A percentile compares a stretch with the other conserved stretches of the same genome.
Evolutionary conservation across 2,329 filamentous ascomycete species (phyloP).

Genomic region (Escovopsis sp.): DNA sequence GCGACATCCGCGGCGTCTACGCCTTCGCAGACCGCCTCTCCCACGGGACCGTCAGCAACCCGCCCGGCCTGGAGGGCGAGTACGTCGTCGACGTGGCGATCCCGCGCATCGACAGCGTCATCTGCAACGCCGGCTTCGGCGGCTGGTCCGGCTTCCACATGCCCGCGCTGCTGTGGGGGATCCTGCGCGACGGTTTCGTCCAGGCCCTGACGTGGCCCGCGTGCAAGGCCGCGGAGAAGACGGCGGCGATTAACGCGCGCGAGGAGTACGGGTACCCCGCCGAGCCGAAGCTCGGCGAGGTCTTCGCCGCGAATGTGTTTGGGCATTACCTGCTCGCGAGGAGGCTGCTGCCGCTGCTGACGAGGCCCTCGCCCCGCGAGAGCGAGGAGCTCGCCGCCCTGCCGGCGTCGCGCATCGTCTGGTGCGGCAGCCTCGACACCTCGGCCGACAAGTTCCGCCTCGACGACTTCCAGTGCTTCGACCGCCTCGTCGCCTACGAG

Average conservation of each 20-base stretch:
- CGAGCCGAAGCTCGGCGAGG: constrained; percentile 51
- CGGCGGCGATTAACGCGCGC: constrained; percentile 29
- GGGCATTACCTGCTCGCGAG: constrained; percentile 87
- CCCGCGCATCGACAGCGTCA: constrained; percentile 59
- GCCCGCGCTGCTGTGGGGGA: constrained; percentile 35
- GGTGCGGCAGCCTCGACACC: constrained; percentile 74
- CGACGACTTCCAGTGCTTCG: constrained; percentile 63
- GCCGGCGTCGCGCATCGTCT: constrained; percentile 55
- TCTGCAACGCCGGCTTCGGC: constrained; percentile 81
- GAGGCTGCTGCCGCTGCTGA: constrained; percentile 61
- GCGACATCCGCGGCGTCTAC: constrained; percentile 37
- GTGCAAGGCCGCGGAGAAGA: no score
- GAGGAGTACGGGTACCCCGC: constrained; percentile 22
- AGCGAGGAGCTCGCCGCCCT: constrained; percentile 9
- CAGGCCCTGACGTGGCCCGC: constrained; percentile 60
- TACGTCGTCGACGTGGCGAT: constrained; percentile 32
- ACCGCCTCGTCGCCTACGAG: constrained; percentile 56
- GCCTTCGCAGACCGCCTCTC: constrained; percentile 31
- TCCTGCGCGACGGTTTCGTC: constrained; percentile 44
- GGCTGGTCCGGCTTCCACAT: constrained; percentile 74
- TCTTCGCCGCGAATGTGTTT: constrained; percentile 88
- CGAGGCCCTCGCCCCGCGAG: constrained; percentile 26
- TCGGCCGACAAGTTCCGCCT: constrained; percentile 35
- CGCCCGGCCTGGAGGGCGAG: constrained; percentile 21
- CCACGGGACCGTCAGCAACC: constrained; percentile 29